Percentiles rank a stretch among this genome's conserved stretches.
Conservation (phyloP, 2,329 filamentous ascomycete species). For the Zymoseptoria ardabiliae region DNA sequence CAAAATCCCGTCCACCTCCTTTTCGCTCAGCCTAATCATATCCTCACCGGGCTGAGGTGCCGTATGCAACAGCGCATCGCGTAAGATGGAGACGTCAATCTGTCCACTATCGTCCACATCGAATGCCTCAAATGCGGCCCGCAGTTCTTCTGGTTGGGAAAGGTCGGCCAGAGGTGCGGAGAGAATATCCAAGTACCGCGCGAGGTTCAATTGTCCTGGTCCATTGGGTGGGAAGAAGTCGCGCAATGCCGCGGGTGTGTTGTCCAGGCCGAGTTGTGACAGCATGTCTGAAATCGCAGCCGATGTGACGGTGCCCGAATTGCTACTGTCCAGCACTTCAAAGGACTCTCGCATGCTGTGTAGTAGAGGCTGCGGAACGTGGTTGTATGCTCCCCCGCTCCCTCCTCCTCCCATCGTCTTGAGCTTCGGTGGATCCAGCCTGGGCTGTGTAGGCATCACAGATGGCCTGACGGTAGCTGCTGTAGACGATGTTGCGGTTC, state of each 20-base stretch:
- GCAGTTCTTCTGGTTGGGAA: constrained; percentile 70
- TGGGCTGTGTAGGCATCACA: constrained; percentile 7
- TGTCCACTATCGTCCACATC: constrained; percentile 94
- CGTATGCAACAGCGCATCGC: constrained; percentile 75
- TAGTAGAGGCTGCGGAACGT: constrained; percentile 73
- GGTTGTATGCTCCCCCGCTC: constrained; percentile 44
- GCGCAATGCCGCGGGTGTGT: constrained; percentile 62
- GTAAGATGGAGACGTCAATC: constrained; percentile 73
- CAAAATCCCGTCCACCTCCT: constrained; percentile 81
- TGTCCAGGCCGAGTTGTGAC: constrained; percentile 72
- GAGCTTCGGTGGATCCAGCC: constrained; percentile 11
- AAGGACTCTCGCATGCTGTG: constrained; percentile 87
- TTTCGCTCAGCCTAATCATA: constrained; percentile 51
- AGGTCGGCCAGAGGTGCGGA: constrained; percentile 66
- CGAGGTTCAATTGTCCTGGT: constrained; percentile 66
- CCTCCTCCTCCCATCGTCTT: constrained; percentile 10
- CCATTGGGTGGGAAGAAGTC: constrained; percentile 70
- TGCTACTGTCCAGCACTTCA: constrained; percentile 83
- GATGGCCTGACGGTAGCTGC: constrained; percentile 21
- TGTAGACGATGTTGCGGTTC: constrained; percentile 31
- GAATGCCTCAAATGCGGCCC: constrained; percentile 88
- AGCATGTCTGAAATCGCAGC: constrained; percentile 86
- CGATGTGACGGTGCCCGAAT: constrained; percentile 72
- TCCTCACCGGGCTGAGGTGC: constrained; percentile 64
- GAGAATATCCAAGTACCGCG: constrained; percentile 76